Evolutionary conservation across 257 asterid genomes (phyloP).

Genomic region (Lycium ferocissimum): DNA sequence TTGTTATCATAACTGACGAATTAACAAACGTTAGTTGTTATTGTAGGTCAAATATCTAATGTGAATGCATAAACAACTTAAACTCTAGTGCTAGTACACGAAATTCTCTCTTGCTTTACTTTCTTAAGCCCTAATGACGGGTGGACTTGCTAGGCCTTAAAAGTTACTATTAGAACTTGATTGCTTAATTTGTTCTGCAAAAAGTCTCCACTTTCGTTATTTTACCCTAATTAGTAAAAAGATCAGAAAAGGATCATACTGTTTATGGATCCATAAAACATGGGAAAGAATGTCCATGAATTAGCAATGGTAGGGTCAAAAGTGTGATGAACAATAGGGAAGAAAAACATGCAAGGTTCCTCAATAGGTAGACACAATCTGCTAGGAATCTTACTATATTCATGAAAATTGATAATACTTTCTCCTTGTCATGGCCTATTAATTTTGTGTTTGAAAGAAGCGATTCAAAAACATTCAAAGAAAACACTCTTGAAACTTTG

Average conservation of each 20-base stretch:
- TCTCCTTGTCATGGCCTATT: no score
- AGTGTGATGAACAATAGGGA: not conserved
- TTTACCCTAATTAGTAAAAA: not conserved
- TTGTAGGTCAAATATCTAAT: not conserved
- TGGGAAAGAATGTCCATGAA: not conserved
- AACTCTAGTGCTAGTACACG: not conserved
- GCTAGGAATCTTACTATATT: not conserved
- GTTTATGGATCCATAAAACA: not conserved
- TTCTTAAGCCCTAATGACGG: not conserved
- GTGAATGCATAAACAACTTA: not conserved
- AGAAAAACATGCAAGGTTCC: not conserved
- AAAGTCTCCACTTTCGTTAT: no score
- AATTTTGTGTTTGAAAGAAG: no score
- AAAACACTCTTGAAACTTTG: no score
- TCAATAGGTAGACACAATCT: not conserved
- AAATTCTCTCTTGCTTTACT: not conserved
- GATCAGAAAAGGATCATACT: not conserved
- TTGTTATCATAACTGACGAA: not conserved
- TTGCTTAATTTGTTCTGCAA: not conserved
- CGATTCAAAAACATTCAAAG: no score
- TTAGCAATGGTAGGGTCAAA: slow-evolving; percentile 10
- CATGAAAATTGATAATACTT: no score
- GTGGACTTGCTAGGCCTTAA: no score
- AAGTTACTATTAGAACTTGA: not conserved
- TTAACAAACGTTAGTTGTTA: no score